Base-by-base conservation (phyloP, 176 grass and related monocot species). In the Aegilops umbellulata region DNA sequence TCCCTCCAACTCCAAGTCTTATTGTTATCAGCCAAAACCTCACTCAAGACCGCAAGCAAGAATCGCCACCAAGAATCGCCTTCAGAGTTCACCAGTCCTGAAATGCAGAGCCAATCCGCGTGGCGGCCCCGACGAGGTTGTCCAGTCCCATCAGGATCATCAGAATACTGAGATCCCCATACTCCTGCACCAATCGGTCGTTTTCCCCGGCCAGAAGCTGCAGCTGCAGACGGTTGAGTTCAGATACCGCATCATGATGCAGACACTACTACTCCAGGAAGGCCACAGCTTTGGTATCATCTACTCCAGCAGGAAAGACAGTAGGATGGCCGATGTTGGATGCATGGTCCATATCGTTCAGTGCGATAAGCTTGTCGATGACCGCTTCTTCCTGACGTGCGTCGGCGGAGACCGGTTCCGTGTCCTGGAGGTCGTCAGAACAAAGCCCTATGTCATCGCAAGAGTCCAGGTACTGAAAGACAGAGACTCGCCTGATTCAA, bases 181-280 rank as follows among this genome's bases (percentile, higher is more conserved):
- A 3, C 41, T 95, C 7, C 77, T 82, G 25, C 73, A 94, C 66
- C 94, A 87, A 0, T 91, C 93, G 0, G 97, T 94, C 13, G 84
- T 90, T 68, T 96, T 96, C 29, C 97, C 97, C 0, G 92, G 94
- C 13, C 66, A 85, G n/a, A 86, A 85, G 22, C 49, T 93, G 10
- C 88, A 91, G 60, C 81, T 99, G 68, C 94, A 94, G 72, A 94
- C 87, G n/a, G 96, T 93, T 51, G 92, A 99, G 88, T 96, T 96
- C 86, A 86, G 92, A 58, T 91, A 96, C 86, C 93, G 97, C 69
- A 94, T 99, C 79, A 99, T 99, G 97, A 91, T 94, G 92, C 92
- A 96, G 41, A 99, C 92, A 0, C 81, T 99, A 1, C 87, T 99
- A 2, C 87, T 99, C 20, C 88, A 91, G 80, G 87, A 86, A 34